Evolutionary conservation across 2,329 filamentous ascomycete species (phyloP).

Genomic region (Metarhizium robertsii): DNA sequence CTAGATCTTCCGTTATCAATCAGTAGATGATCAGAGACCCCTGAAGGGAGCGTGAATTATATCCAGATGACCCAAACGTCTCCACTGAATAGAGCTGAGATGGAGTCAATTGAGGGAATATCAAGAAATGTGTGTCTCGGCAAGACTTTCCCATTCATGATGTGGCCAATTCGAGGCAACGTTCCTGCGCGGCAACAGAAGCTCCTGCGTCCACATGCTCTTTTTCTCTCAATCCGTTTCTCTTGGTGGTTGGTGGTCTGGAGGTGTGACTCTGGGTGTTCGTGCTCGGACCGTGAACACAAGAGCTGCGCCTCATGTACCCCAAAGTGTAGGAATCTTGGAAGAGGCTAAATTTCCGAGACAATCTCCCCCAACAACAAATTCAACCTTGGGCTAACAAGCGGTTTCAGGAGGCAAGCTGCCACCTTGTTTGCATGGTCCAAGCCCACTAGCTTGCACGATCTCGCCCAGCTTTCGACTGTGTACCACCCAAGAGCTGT

Average conservation of each 20-base stretch:
- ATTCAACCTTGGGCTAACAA: neutral
- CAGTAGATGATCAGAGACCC: neutral
- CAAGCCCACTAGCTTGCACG: neutral
- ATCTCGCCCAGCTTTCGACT: neutral
- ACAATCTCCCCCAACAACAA: neutral
- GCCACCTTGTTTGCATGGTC: neutral
- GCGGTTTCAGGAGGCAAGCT: neutral
- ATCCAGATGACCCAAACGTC: neutral
- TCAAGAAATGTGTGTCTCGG: neutral
- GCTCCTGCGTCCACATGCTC: too few species aligned
- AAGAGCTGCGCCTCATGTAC: neutral
- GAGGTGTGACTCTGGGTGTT: neutral
- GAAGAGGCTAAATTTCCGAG: neutral
- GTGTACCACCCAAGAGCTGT: too few species aligned
- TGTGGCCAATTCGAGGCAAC: neutral
- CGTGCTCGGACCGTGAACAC: neutral
- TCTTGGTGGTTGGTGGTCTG: neutral
- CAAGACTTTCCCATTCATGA: neutral
- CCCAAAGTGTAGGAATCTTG: neutral
- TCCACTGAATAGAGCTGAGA: neutral
- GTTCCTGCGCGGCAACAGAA: neutral
- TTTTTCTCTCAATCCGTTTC: too few species aligned
- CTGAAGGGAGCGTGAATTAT: neutral
- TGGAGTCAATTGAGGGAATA: neutral
- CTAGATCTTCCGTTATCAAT: neutral